Conservation (phyloP, 2,329 filamentous ascomycete species). For the Phyllachora maydis region DNA sequence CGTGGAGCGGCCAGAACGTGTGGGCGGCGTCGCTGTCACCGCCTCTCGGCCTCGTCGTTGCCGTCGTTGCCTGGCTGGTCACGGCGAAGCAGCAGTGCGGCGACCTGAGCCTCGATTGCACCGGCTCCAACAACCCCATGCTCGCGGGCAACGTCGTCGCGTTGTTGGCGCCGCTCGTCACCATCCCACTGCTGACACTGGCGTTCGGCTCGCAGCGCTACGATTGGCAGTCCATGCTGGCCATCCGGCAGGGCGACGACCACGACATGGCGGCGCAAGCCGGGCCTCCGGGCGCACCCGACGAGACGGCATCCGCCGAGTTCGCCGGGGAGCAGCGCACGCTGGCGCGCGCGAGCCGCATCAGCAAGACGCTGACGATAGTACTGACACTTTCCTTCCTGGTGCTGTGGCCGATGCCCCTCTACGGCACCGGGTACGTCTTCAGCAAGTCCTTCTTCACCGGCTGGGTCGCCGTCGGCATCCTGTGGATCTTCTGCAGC, state of each 20-base stretch:
- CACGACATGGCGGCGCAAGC: slow-evolving; percentile 44
- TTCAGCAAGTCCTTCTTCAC: slow-evolving; percentile 71
- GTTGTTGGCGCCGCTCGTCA: slow-evolving; percentile 53
- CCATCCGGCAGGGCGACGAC: slow-evolving; percentile 63
- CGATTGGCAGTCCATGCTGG: slow-evolving; percentile 69
- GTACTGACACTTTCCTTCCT: slow-evolving; percentile 43
- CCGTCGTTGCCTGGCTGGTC: slow-evolving; percentile 59
- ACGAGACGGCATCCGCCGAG: slow-evolving; percentile 12
- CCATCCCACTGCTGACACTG: slow-evolving; percentile 58
- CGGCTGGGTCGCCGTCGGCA: slow-evolving; percentile 57
- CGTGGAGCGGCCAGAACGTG: slow-evolving; percentile 66
- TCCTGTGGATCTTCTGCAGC: slow-evolving; percentile 63
- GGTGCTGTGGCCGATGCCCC: slow-evolving; percentile 78
- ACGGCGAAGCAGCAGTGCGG: slow-evolving; percentile 52
- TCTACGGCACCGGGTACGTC: slow-evolving; percentile 68
- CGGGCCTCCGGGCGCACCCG: slow-evolving; percentile 27
- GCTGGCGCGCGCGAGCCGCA: slow-evolving; percentile 11
- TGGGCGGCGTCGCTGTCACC: slow-evolving; percentile 51
- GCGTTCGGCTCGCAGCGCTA: slow-evolving; percentile 54
- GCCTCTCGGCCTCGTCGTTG: slow-evolving; percentile 44
- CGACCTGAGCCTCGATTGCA: slow-evolving; percentile 47
- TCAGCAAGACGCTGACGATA: slow-evolving; percentile 12
- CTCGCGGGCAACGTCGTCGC: slow-evolving; percentile 71
- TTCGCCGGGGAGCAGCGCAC: slow-evolving; percentile 19
- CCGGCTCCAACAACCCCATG: slow-evolving; percentile 76